Base-by-base conservation (phyloP, 805 yeast genomes). In the Wickerhamomyces chambardii region DNA sequence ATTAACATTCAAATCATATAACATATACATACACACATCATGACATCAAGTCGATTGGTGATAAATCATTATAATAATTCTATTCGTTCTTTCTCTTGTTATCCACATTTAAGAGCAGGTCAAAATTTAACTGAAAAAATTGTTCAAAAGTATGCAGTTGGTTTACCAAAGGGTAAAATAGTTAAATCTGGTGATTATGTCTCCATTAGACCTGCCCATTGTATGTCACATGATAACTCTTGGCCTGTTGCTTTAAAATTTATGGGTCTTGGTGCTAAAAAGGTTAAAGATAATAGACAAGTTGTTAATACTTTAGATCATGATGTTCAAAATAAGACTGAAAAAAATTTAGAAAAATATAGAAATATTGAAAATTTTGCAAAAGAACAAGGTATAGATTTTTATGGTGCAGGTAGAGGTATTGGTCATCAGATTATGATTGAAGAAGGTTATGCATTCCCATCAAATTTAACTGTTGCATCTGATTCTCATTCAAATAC, bases 221-320 rank as follows among this genome's bases (percentile, higher is more conserved):
- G 97, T 59, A 92, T 92, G 99, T 86, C 97, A 14, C 99, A 92
- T 59, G 99, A 92, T 60, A 92, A 92, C 62, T 81, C 97, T 30
- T 94, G 99, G 98, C 99, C 99, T 1, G 97, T 92, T 15, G 98
- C 98, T 1, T 70, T 90, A 53, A 92, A 92, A 63, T 92, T 92
- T 64, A 85, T 75, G 78, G 95, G 95, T 6, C 70, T 92, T 27
- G 98, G 98, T 1, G 97, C 97, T 27, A 74, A 75, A 16, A 67
- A 75, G 41, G 84, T 92, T 39, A 75, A 79, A 46, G 83, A 92
- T 54, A 82, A 84, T 54, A 70, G 85, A 41, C 99, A 92, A 63
- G 85, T 92, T 19, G 97, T 92, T 33, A 84, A 87, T 69, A 90
- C 99, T 4, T 69, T 92, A 53, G 99, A 92, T 62, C 99, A 92